Base-by-base conservation (phyloP, 441 rosid species). In the Cnidoscolus chayamansa region DNA sequence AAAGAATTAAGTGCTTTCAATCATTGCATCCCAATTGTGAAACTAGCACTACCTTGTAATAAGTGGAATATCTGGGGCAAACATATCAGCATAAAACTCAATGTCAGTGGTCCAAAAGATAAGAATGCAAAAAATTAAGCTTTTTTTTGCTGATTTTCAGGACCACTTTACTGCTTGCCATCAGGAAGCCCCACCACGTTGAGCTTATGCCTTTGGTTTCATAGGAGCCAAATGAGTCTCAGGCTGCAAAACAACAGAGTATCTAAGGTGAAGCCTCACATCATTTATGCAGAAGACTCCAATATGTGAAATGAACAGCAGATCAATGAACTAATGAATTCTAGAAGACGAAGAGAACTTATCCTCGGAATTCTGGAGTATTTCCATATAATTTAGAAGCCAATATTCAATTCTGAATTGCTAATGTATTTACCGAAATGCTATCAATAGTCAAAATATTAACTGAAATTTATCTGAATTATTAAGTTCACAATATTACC, bases 211-310 rank as follows among this genome's bases (percentile, higher is more conserved):
- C 80, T 82, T 87, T 9, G 87, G 77, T 76, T 83, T 81, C 79
- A 86, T 73, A n/a, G 92, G 77, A 7, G 96, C 88, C 86, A 91
- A 78, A 78, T 84, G 91, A 20, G 87, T 80, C 76, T 89, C 89
- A 0, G 90, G 86, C 97, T 89, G 82, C 80, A 80, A 65, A 59
- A 25, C 31, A 63, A 49, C 11, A 37, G 3, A 5, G 11, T 4
- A 19, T 35, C 45, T 30, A 16, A 47, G 60, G 19, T 15, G 7
- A 15, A 68, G 59, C 25, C 57, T 1, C 55, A 31, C 35, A 56
- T 13, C 40, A 12, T 2, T 25, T 4, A 9, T 7, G 43, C 1
- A 50, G 56, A 37, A 51, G 64, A 68, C 17, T n/a, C n/a, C 19
- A 20, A 20, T n/a, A 20, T 17, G 67, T 59, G 35, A 20, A 20